Base-by-base conservation (phyloP, 2,329 filamentous ascomycete species). In the Aspergillus felis region DNA sequence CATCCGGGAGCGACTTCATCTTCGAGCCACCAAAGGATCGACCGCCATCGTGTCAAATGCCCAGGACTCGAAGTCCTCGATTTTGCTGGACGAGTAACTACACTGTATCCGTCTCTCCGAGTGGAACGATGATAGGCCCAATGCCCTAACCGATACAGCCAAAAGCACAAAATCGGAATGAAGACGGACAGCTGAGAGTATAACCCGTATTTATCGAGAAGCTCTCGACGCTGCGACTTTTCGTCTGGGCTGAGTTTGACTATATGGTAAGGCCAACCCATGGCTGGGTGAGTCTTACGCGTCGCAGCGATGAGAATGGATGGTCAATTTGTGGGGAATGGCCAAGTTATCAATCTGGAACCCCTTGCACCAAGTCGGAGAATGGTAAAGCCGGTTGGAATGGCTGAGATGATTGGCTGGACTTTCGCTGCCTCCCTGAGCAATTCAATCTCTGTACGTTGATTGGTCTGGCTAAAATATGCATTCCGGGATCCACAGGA, bases 181-280 rank as follows among this genome's bases (percentile, higher is more conserved):
- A 47, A 2, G 10, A 47, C 44, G 0, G 44, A 47, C 4, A 47
- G 22, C 3, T 47, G 44, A 24, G 44, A 47, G 6, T 27, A 47
- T 7, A 47, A 17, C 4, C 44, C 44, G 14, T 47, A 47, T 14
- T 12, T 22, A 24, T 25, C 44, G 6, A 47, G 12, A 14, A 27
- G 12, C 5, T 14, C 44, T 47, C 44, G 44, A 25, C 44, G 44
- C 22, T 24, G 47, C 32, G 24, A 14, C 14, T 52, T 57, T 20
- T 49, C 54, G 1, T 57, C 54, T 8, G 57, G 38, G n/a, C 50
- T 53, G 38, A 59, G 54, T 10, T 52, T 35, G 10, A 57, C 46
- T 32, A 59, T 54, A 17, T 51, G 54, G 46, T 53, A 59, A 7
- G 54, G 54, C 57, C 57, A 59, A 4, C 44, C 51, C 57, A 59